phyloP scores from a whole-genome alignment of 73 alveolate species.

The Stentor roeselii region DNA sequence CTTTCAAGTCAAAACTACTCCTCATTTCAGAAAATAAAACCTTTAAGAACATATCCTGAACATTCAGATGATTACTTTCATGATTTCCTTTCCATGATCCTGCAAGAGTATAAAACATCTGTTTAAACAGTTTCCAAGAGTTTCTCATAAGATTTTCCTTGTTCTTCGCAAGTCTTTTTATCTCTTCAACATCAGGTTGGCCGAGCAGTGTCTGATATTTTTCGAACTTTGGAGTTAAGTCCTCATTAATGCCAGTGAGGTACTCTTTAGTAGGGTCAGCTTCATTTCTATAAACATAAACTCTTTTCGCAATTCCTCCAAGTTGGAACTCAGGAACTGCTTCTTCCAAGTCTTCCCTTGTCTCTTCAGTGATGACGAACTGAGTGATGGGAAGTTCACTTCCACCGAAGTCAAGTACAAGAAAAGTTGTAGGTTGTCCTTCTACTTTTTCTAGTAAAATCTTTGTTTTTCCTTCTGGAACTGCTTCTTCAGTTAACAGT shows the following conservation, averaged over 20 bases:
- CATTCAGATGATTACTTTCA: background rate
- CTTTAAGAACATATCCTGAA: slow-evolving; percentile 1
- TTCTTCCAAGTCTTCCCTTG: slow-evolving; percentile 10
- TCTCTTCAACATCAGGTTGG: background rate
- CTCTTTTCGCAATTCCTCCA: background rate
- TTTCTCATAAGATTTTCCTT: background rate
- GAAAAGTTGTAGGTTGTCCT: background rate
- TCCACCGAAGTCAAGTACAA: slow-evolving; percentile 4
- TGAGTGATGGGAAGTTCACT: background rate
- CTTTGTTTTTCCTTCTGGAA: background rate
- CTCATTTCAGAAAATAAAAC: background rate
- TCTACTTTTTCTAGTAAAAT: background rate
- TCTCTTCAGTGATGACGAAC: background rate
- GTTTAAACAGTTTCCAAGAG: slow-evolving; percentile 5
- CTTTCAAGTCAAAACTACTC: background rate
- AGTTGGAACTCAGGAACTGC: background rate
- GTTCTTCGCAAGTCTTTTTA: background rate
- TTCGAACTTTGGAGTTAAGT: background rate
- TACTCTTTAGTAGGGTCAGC: background rate
- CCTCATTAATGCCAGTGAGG: background rate
- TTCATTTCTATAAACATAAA: background rate
- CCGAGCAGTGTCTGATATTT: background rate
- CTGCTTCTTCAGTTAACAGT: background rate
- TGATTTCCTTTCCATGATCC: slow-evolving; percentile 1
- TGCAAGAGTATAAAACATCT: background rate